phyloP scores from a whole-genome alignment of 257 asterid genomes.

The Rauvolfia tetraphylla region DNA sequence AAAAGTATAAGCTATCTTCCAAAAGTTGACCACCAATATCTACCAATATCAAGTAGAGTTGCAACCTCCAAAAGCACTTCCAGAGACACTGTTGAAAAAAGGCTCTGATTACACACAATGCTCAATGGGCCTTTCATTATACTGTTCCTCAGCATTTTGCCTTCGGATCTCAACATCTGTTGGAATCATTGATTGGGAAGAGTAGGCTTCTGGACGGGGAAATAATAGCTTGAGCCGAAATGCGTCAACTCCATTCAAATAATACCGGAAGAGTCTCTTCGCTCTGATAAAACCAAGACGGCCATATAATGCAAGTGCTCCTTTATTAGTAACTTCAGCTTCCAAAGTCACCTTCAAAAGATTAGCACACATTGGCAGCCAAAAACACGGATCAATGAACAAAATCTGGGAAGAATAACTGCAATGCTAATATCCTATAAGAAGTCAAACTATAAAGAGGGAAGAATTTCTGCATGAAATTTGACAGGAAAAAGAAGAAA shows the following conservation, averaged over 20 bases:
- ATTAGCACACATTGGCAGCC: background rate
- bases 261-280: slow-evolving; percentile 90
- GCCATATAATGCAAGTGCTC: slow-evolving; percentile 92
- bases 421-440: background rate
- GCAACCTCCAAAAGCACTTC: background rate
- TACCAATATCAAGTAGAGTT: background rate
- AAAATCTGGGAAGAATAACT: background rate
- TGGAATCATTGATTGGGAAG: slow-evolving; percentile 24
- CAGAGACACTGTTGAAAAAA: background rate
- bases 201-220: slow-evolving; percentile 52
- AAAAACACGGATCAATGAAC: background rate
- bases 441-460: background rate
- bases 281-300: slow-evolving; percentile 89
- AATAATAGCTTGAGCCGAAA: slow-evolving; percentile 84
- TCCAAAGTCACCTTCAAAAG: slow-evolving; percentile 74
- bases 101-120: background rate
- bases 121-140: background rate
- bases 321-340: slow-evolving; percentile 93
- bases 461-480: background rate
- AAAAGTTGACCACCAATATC: background rate
- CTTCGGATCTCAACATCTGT: slow-evolving; percentile 24
- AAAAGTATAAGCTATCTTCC: background rate
- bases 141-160: background rate
- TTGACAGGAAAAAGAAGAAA: no score
- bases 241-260: slow-evolving; percentile 93